Conservation (phyloP, 2,329 filamentous ascomycete genomes). For the Colletotrichum aenigma region DNA sequence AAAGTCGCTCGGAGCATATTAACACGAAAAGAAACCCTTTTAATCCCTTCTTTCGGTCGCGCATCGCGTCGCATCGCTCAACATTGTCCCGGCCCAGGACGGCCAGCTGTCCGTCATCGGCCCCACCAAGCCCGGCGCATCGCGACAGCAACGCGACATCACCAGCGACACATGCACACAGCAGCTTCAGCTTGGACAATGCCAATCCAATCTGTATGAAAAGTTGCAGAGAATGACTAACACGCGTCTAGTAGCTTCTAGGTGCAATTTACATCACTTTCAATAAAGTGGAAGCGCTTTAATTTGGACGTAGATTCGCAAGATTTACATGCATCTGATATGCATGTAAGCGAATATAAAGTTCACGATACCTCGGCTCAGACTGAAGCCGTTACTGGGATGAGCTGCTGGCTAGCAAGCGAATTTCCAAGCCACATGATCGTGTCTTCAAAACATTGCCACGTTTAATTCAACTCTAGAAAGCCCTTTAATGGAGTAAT, state of each 20-base stretch:
- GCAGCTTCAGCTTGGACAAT: neutral
- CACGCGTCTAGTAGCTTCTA: neutral
- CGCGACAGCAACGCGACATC: neutral
- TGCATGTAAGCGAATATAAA: neutral
- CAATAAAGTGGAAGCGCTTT: neutral
- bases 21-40: neutral
- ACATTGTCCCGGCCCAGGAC: neutral
- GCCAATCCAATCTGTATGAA: neutral
- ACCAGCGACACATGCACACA: neutral
- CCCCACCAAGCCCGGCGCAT: neutral
- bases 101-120: neutral
- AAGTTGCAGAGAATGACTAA: neutral
- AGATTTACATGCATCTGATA: neutral
- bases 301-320: neutral
- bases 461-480: neutral
- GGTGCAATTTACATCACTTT: neutral
- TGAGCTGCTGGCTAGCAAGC: neutral
- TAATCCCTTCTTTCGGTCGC: neutral
- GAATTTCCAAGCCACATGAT: neutral
- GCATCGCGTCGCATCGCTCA: neutral
- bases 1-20: neutral
- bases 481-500: neutral
- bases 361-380: neutral
- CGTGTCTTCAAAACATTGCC: neutral
- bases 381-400: neutral